Evolutionary conservation across 371 early-diverging fungal species (phyloP), one percentile per base, ranked within the genome.

Genomic region (Vairimorpha necatrix): DNA sequence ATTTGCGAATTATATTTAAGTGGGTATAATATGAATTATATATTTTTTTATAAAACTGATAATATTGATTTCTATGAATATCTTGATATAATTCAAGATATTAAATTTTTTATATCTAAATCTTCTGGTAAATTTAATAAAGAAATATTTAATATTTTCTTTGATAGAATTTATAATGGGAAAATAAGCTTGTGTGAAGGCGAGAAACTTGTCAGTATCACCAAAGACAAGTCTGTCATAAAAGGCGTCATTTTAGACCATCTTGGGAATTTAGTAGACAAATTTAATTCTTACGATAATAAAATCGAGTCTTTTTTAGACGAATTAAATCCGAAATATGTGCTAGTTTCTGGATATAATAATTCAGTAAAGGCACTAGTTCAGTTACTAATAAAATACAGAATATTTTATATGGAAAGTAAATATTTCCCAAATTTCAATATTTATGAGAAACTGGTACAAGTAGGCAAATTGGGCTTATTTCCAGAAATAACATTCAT

Each of bases 401-500:
- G 54, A 14, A 47, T 61, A 9, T 22, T 71, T 22, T 71, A 71
- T 46, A 61, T 71, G 47, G 71, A 71, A 36, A 26, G 26, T 46
- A 34, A 47, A 46, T 30, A 42, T 28, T 58, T 28, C 14, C 26
- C 16, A 7, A 71, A 46, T 18, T 26, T 30, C 2, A 13, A 24
- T n/a, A 30, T 56, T 28, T 56, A 28, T 56, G 58, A 56, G 6
- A 22, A 26, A 56, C 30, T 56, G 30, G 2, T 9, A 26, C 58
- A 56, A 28, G 58, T 56, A 7, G 58, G 58, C 4, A 22, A 32
- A 28, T 18, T 60, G 26, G 28, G 39, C 16, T 34, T 61, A 33
- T 75, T 36, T 50, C 75, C 75, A 39, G 75, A 74, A 36, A 48
- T 68, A 9, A 68, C 67, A 58, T 67, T 56, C 30, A 56, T 56